Conservation (phyloP, 768 basidiomycete species). For the Auriscalpium microsporum region DNA sequence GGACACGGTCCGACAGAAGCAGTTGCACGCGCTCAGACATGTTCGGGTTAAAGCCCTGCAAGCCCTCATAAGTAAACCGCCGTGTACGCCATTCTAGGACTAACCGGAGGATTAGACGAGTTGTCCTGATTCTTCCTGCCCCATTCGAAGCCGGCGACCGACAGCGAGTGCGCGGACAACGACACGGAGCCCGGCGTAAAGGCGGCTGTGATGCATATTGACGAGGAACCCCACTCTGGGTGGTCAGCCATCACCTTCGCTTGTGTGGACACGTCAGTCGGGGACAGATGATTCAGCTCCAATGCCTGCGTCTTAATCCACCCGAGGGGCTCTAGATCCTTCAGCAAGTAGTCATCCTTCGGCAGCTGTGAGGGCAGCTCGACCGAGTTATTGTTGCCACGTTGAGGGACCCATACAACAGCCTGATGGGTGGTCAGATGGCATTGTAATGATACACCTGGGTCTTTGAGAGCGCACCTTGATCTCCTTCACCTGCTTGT, state of each 20-base stretch:
- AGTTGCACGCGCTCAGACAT: constrained; percentile 97
- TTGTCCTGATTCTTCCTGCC: constrained; percentile 89
- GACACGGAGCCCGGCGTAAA: constrained; percentile 99
- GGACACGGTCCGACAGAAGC: constrained; percentile 87
- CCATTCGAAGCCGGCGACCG: constrained; percentile 95
- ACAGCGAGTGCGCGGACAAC: constrained; percentile 83
- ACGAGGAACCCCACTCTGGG: constrained; percentile 88
- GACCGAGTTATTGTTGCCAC: constrained; percentile 90
- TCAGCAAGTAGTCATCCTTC: constrained; percentile 89
- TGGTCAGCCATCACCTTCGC: constrained; percentile 97
- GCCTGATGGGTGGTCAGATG: constrained; percentile 35
- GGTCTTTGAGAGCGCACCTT: constrained; percentile 38
- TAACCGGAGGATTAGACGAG: constrained; percentile 64
- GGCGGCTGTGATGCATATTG: constrained; percentile 88
- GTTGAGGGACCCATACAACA: constrained; percentile 94
- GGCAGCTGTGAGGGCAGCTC: constrained; percentile 88
- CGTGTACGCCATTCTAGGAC: not conserved
- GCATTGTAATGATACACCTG: not conserved
- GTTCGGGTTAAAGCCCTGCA: constrained; percentile 88
- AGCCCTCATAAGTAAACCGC: constrained; percentile 4
- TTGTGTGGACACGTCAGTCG: constrained; percentile 88
- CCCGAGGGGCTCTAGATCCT: constrained; percentile 90
- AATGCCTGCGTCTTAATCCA: constrained; percentile 97
- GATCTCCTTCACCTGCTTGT: constrained; percentile 98
- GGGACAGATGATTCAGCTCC: constrained; percentile 87